A percentile compares a stretch with the other conserved stretches of the same genome.
phyloP scores from a whole-genome alignment of 1,139 yeast species.

The Lodderomyces oxycetoniae region DNA sequence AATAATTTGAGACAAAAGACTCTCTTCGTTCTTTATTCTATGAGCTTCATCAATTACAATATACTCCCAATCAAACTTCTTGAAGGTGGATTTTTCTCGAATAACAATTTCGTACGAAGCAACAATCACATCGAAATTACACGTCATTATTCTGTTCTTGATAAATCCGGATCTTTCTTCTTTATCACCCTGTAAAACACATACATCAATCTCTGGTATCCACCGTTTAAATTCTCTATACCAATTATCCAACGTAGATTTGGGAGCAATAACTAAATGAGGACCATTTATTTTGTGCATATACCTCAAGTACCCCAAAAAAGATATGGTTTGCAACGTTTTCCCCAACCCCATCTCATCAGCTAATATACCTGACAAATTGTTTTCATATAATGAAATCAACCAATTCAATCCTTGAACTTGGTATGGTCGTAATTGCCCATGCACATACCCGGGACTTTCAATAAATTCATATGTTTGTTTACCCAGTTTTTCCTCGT shows the following conservation, averaged over 20 bases:
- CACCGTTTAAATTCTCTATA: constrained; percentile 68
- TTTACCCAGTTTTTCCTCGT: constrained; percentile 46
- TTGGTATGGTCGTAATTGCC: constrained; percentile 73
- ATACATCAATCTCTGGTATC: constrained; percentile 72
- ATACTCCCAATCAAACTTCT: constrained; percentile 68
- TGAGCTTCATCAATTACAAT: constrained; percentile 80
- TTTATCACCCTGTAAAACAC: constrained; percentile 71
- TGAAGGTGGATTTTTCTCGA: constrained; percentile 61
- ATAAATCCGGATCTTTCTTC: constrained; percentile 55
- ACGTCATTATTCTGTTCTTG: constrained; percentile 45
- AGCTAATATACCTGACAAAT: constrained; percentile 86
- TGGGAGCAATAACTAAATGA: constrained; percentile 70
- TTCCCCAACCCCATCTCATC: constrained; percentile 99
- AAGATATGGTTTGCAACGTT: constrained; percentile 88
- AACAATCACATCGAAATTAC: constrained; percentile 69
- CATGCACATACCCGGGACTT: constrained; percentile 61
- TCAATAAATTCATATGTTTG: constrained; percentile 55
- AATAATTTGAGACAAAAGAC: constrained; percentile 68
- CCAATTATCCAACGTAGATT: constrained; percentile 80
- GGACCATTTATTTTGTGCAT: constrained; percentile 62
- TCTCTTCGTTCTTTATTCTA: constrained; percentile 74
- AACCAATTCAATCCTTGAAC: constrained; percentile 93
- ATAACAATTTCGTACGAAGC: constrained; percentile 77
- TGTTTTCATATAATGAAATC: constrained; percentile 74
- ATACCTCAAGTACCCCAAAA: constrained; percentile 66